phyloP scores from a whole-genome alignment of 2,329 filamentous ascomycete genomes.

The Bimuria novae-zelandiae region DNA sequence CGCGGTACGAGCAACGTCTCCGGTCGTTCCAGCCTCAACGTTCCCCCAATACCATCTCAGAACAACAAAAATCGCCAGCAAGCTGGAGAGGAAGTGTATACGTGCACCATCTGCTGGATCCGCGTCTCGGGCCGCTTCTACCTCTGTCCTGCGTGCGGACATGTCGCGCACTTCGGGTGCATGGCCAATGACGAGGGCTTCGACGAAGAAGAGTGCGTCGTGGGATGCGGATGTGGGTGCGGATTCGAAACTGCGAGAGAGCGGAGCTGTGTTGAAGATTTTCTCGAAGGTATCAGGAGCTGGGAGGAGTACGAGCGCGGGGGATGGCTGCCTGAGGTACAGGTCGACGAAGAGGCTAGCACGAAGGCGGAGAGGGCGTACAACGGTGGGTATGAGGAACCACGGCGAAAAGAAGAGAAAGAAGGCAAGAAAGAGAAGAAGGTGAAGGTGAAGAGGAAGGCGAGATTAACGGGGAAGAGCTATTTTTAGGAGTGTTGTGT shows the following conservation, averaged over 20 bases:
- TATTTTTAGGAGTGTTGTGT: slow-evolving; percentile 35
- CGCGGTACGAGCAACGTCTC: slow-evolving; percentile 36
- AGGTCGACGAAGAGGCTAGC: slow-evolving; percentile 22
- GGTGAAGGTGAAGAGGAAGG: slow-evolving; percentile 29
- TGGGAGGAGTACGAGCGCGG: slow-evolving; percentile 35
- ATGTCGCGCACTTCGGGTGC: slow-evolving; percentile 45
- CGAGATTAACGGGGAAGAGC: slow-evolving; percentile 31
- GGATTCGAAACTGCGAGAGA: slow-evolving; percentile 34
- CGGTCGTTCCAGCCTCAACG: slow-evolving; percentile 22
- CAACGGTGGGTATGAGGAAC: slow-evolving; percentile 10
- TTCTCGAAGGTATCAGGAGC: slow-evolving; percentile 33
- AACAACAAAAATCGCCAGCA: slow-evolving; percentile 21
- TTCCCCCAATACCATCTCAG: slow-evolving; percentile 11
- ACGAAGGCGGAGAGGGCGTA: slow-evolving; percentile 19
- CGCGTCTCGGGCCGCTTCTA: slow-evolving; percentile 42
- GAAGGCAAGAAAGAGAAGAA: slow-evolving; percentile 23
- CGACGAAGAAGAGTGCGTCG: slow-evolving; percentile 37
- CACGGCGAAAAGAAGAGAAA: slow-evolving; percentile 12
- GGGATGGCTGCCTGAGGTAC: slow-evolving; percentile 25
- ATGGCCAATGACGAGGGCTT: slow-evolving; percentile 31
- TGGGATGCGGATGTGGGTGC: slow-evolving; percentile 36
- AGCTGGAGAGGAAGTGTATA: slow-evolving; percentile 37
- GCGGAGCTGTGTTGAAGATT: slow-evolving; percentile 32
- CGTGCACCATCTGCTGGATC: slow-evolving; percentile 47
- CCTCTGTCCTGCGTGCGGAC: slow-evolving; percentile 42